These are phyloP conservation scores for Mycena alexandri DNA, from an alignment of 768 basidiomycete species.

Conservation along the genomic window DNA sequence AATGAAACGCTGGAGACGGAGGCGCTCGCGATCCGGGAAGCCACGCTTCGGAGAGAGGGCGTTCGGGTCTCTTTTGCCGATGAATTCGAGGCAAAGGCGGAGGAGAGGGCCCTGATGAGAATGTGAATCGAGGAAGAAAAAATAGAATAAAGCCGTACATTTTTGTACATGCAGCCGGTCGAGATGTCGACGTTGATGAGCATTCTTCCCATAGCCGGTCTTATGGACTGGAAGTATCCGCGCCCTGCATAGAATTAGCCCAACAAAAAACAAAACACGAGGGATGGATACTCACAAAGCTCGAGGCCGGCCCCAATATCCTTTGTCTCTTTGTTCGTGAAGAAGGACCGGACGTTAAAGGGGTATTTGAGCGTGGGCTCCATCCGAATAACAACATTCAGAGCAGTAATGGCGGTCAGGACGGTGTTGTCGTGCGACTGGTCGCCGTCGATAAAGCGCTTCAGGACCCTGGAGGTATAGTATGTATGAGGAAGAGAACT, in stretches of 20 bases:
- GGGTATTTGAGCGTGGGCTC: slow-evolving; percentile 67
- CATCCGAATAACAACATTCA: slow-evolving; percentile 72
- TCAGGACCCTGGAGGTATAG: slow-evolving; percentile 53
- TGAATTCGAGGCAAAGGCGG: slow-evolving; percentile 59
- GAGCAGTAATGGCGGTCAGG: slow-evolving; percentile 68
- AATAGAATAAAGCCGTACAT: slow-evolving; percentile 36
- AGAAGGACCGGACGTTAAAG: slow-evolving; percentile 74
- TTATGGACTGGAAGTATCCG: slow-evolving; percentile 72
- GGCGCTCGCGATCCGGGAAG: slow-evolving; percentile 63
- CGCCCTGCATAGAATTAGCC: slow-evolving; percentile 64
- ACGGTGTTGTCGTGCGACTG: slow-evolving; percentile 69
- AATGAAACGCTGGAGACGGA: slow-evolving; percentile 63
- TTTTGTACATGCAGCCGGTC: slow-evolving; percentile 78
- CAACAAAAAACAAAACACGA: too few species aligned
- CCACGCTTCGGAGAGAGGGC: slow-evolving; percentile 53
- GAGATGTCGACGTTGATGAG: slow-evolving; percentile 73
- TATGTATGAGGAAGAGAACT: too few species aligned
- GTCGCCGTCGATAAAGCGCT: slow-evolving; percentile 66
- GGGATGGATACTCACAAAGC: slow-evolving; percentile 49
- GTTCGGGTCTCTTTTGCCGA: slow-evolving; percentile 51
- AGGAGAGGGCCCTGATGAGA: slow-evolving; percentile 50
- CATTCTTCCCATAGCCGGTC: slow-evolving; percentile 67
- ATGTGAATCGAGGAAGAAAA: background rate
- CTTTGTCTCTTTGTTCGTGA: slow-evolving; percentile 61
- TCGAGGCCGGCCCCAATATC: slow-evolving; percentile 64